Evolutionary conservation across 192 early-diverging fungal species (phyloP).

Genomic region (Entrophospora sp.): DNA sequence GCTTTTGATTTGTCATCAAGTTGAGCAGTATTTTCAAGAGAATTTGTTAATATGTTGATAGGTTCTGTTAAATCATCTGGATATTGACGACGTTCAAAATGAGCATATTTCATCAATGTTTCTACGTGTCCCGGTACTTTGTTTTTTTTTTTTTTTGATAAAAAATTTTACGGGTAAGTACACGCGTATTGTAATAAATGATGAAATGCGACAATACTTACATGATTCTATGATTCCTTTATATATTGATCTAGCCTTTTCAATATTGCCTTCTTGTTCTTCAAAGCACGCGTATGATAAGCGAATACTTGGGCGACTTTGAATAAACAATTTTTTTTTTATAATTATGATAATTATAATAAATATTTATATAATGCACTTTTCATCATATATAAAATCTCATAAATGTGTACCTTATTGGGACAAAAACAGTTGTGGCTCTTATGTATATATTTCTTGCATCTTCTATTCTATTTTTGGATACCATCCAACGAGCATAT

Average conservation of each 20-base stretch:
- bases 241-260: constrained; percentile 53
- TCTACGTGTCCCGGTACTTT: constrained; percentile 62
- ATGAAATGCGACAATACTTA: constrained; percentile 25
- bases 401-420: constrained; percentile 28
- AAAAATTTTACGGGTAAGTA: too few species aligned
- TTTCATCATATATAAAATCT: too few species aligned
- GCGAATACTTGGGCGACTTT: constrained; percentile 42
- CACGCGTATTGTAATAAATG: too few species aligned
- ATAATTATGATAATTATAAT: too few species aligned
- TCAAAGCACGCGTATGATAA: constrained; percentile 52
- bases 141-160: too few species aligned
- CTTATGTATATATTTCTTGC: constrained; percentile 42
- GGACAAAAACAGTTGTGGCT: constrained; percentile 47
- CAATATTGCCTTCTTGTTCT: constrained; percentile 48
- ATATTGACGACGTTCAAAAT: constrained; percentile 56
- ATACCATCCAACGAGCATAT: constrained; percentile 52
- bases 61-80: constrained; percentile 31
- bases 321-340: too few species aligned
- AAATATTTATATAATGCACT: too few species aligned
- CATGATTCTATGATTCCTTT: constrained; percentile 40
- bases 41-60: constrained; percentile 26
- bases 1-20: constrained; percentile 40
- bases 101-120: constrained; percentile 47
- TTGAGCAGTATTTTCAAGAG: constrained; percentile 27
- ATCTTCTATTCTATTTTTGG: constrained; percentile 36